phyloP scores from a whole-genome alignment of 2,329 filamentous ascomycete genomes.

The Exophiala bonariae region DNA sequence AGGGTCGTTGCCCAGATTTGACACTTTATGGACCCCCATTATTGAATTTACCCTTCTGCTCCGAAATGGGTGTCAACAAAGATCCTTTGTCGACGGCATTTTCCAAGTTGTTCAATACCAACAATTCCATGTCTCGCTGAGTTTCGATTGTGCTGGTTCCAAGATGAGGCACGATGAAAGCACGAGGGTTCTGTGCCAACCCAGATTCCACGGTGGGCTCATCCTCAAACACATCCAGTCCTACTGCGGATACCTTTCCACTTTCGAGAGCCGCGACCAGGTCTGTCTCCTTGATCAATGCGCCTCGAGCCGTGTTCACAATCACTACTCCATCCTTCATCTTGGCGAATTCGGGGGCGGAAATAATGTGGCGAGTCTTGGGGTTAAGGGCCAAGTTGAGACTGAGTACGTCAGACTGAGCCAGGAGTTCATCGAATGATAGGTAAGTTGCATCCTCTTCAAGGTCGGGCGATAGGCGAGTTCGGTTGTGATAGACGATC shows the following conservation, averaged over 20 bases:
- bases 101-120: slow-evolving; percentile 60
- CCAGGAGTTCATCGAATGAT: slow-evolving; percentile 47
- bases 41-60: slow-evolving; percentile 49
- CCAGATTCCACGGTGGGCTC: slow-evolving; percentile 50
- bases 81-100: slow-evolving; percentile 57
- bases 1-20: too few relatives aligned
- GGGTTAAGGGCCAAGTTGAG: slow-evolving; percentile 46
- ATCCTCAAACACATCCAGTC: slow-evolving; percentile 49
- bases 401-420: slow-evolving; percentile 47
- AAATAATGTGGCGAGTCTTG: slow-evolving; percentile 48
- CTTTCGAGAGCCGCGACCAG: slow-evolving; percentile 45
- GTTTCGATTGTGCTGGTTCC: slow-evolving; percentile 62
- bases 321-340: slow-evolving; percentile 48
- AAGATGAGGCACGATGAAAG: slow-evolving; percentile 61
- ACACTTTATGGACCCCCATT: too few relatives aligned
- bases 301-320: slow-evolving; percentile 46
- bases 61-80: slow-evolving; percentile 61
- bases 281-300: slow-evolving; percentile 48
- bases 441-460: slow-evolving; percentile 45
- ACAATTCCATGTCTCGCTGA: slow-evolving; percentile 61
- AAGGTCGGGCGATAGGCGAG: slow-evolving; percentile 40
- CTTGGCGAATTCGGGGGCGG: slow-evolving; percentile 43
- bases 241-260: slow-evolving; percentile 46
- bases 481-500: slow-evolving; percentile 49
- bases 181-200: slow-evolving; percentile 42